Percentiles rank a stretch among this genome's conserved stretches.
Evolutionary conservation across 768 basidiomycete species (phyloP).

Genomic region (Leccinum olivaceopallidum): DNA sequence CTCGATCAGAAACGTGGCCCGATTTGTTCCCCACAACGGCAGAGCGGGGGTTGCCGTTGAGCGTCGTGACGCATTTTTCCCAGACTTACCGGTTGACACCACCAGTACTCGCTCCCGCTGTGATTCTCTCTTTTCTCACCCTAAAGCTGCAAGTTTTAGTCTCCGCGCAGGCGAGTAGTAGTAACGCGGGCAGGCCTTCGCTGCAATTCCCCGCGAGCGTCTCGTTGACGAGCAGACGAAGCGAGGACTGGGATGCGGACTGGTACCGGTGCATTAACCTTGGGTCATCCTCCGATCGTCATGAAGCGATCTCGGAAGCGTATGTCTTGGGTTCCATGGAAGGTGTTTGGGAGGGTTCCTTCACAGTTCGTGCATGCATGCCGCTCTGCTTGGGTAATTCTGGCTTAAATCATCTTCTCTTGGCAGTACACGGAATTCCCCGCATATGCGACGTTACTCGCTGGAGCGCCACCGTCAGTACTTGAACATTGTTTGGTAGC

Average conservation of each 20-base stretch:
- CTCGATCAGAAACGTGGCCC: slow-evolving; percentile 46
- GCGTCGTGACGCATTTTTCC: slow-evolving; percentile 43
- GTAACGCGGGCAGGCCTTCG: slow-evolving; percentile 1
- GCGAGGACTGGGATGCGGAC: slow-evolving; percentile 68
- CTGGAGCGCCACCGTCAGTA: slow-evolving; percentile 60
- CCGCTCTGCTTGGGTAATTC: neutral
- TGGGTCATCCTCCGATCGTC: slow-evolving; percentile 31
- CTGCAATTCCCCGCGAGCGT: slow-evolving; percentile 18
- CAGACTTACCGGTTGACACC: slow-evolving; percentile 48
- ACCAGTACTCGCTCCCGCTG: slow-evolving; percentile 66
- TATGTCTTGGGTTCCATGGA: slow-evolving; percentile 70
- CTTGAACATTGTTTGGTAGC: slow-evolving; percentile 78
- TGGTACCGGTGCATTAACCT: slow-evolving; percentile 59
- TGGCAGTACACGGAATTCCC: slow-evolving; percentile 84
- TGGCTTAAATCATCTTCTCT: neutral
- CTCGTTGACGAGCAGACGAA: slow-evolving; percentile 24
- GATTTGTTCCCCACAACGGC: slow-evolving; percentile 43
- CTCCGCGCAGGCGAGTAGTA: slow-evolving; percentile 1
- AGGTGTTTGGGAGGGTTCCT: slow-evolving; percentile 79
- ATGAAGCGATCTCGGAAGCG: slow-evolving; percentile 40
- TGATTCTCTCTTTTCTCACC: slow-evolving; percentile 69
- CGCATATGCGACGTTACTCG: slow-evolving; percentile 76
- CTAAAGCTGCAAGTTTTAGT: slow-evolving; percentile 37
- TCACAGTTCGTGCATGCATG: slow-evolving; percentile 54
- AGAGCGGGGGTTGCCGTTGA: slow-evolving; percentile 19